phyloP scores from a whole-genome alignment of 2,329 filamentous ascomycete species.

The Cladorrhinum sp. region DNA sequence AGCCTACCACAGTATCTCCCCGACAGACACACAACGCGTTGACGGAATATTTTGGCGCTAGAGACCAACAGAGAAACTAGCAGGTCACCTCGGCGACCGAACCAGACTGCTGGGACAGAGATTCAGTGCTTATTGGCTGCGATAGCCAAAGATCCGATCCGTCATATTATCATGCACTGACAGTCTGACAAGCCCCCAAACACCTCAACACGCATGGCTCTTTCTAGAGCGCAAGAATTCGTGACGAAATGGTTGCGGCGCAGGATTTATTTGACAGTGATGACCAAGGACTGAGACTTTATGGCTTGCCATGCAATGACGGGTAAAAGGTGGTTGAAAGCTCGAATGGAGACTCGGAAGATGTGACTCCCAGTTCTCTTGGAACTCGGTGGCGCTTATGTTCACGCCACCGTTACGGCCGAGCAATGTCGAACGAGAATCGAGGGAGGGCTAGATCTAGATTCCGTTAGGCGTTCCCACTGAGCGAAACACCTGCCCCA shows the following conservation, averaged over 20 bases:
- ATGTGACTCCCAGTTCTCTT: too few species aligned
- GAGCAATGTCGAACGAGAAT: not conserved
- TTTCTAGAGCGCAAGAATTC: not conserved
- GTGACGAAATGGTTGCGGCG: not conserved
- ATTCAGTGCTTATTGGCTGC: not conserved
- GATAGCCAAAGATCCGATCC: not conserved
- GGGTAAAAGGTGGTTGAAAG: not conserved
- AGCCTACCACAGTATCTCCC: too few species aligned
- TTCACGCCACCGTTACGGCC: not conserved
- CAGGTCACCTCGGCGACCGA: conserved; percentile 5
- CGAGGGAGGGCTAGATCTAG: too few species aligned
- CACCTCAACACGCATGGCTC: not conserved
- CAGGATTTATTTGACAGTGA: not conserved
- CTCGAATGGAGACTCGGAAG: too few species aligned
- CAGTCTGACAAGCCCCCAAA: not conserved
- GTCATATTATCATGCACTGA: not conserved
- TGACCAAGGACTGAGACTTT: not conserved
- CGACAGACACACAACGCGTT: not conserved
- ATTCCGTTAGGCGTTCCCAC: not conserved
- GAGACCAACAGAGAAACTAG: not conserved
- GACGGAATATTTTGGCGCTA: not conserved
- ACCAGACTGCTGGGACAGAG: not conserved
- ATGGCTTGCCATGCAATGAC: not conserved
- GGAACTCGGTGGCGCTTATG: not conserved
- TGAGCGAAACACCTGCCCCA: not conserved